Conservation (phyloP, 371 early-diverging fungal species). For the Mortierella sp. region DNA sequence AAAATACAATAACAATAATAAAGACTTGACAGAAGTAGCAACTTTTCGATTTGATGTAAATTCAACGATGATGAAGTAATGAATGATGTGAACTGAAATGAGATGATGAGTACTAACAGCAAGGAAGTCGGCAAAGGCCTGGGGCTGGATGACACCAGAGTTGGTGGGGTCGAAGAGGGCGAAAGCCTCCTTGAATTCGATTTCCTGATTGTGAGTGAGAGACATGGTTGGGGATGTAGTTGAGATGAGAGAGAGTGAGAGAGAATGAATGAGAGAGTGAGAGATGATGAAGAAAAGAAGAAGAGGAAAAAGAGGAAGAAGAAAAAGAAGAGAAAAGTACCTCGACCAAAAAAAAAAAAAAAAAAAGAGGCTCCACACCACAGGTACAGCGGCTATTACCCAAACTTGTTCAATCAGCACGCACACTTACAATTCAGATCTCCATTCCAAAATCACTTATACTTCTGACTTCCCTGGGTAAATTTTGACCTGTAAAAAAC, state of each 20-base stretch:
- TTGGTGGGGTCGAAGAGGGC: slow-evolving; percentile 57
- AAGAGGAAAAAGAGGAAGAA: slow-evolving; percentile 5
- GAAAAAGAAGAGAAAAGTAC: slow-evolving; percentile 6
- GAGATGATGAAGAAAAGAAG: slow-evolving; percentile 7
- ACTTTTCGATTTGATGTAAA: not conserved
- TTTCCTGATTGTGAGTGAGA: slow-evolving; percentile 44
- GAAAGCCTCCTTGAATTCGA: slow-evolving; percentile 55
- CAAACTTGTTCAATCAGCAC: not conserved
- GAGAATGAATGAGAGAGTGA: slow-evolving; percentile 2
- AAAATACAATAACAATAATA: too few species aligned
- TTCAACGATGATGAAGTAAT: not conserved
- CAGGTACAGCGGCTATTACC: too few species aligned
- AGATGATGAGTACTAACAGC: slow-evolving; percentile 32
- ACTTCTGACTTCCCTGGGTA: not conserved
- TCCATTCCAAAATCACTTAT: slow-evolving; percentile 2
- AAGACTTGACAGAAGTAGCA: too few species aligned
- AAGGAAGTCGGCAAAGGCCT: slow-evolving; percentile 45
- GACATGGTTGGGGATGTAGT: slow-evolving; percentile 19
- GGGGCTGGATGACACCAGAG: slow-evolving; percentile 50
- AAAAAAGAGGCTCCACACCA: not conserved
- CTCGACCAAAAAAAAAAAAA: not conserved
- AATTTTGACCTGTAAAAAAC: not conserved
- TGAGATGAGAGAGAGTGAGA: not conserved
- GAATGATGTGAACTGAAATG: not conserved
- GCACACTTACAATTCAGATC: not conserved